These are phyloP conservation scores for Cryphonectria parasitica DNA, from an alignment of 2,329 filamentous ascomycete species.

Conservation along the genomic window DNA sequence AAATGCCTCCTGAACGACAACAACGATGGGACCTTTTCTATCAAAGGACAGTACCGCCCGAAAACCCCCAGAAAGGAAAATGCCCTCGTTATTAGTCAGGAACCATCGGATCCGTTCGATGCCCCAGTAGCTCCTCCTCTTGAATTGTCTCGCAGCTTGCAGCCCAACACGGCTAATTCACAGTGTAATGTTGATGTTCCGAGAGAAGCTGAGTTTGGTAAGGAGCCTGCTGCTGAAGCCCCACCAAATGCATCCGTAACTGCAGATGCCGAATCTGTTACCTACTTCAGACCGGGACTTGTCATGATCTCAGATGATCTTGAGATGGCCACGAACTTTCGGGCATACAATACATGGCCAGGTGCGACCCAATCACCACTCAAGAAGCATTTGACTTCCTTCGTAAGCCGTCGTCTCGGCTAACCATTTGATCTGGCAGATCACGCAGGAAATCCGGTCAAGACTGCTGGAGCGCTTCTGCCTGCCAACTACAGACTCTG, in stretches of 20 bases:
- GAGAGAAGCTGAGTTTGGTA: not conserved
- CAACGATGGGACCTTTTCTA: constrained; percentile 17
- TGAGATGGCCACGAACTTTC: constrained; percentile 17
- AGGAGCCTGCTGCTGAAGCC: not conserved
- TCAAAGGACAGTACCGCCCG: constrained; percentile 3
- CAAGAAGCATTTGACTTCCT: accelerated
- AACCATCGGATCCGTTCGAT: not conserved
- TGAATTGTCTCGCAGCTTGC: not conserved
- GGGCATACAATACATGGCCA: constrained; percentile 23
- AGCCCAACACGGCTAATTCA: not conserved
- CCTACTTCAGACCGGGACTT: not conserved
- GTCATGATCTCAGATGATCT: not conserved
- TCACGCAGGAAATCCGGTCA: constrained; percentile 1
- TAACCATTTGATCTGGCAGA: constrained; percentile 2
- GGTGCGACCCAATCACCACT: not conserved
- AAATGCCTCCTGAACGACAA: constrained; percentile 19
- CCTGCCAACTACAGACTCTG: constrained; percentile 13
- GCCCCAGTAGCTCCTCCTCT: not conserved
- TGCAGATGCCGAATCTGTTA: not conserved
- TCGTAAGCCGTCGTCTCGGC: not conserved
- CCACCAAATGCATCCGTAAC: not conserved
- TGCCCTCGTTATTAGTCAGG: constrained; percentile 12
- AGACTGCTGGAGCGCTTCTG: constrained; percentile 9
- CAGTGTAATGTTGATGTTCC: not conserved
- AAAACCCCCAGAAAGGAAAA: not conserved